A percentile compares a stretch with the other conserved stretches of the same genome.
Conservation (phyloP, 495 filamentous ascomycete genomes). For the Tuber calosporum region DNA sequence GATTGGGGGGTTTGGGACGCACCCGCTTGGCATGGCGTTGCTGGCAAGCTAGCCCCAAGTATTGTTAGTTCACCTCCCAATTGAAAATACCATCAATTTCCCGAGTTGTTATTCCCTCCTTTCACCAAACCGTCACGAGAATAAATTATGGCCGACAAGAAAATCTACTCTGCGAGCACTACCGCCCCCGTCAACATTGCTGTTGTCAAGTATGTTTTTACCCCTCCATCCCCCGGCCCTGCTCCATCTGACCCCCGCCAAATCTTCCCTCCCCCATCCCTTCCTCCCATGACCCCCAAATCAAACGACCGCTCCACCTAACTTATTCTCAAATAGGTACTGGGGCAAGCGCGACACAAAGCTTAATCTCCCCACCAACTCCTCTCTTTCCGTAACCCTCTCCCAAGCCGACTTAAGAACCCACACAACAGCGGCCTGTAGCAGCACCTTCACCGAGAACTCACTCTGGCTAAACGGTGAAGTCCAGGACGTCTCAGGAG, state of each 20-base stretch:
- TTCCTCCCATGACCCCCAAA: neutral
- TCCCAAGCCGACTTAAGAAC: conserved; percentile 90
- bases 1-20: neutral
- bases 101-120: neutral
- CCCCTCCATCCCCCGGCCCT: conserved; percentile 24
- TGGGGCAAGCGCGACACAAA: conserved; percentile 94
- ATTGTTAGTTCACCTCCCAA: neutral
- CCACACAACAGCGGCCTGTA: conserved; percentile 92
- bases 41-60: neutral
- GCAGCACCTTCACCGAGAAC: conserved; percentile 64
- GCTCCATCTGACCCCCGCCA: conserved; percentile 10
- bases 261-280: conserved; percentile 19
- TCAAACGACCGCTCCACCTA: conserved; percentile 24
- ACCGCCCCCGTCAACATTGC: conserved; percentile 98
- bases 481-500: conserved; percentile 72
- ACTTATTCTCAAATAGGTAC: conserved; percentile 55
- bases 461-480: conserved; percentile 76
- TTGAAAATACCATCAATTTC: neutral
- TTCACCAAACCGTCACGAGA: conserved; percentile 7
- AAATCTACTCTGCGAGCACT: conserved; percentile 81
- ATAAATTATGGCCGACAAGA: conserved; percentile 48
- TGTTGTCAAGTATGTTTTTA: conserved; percentile 74
- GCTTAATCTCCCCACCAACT: conserved; percentile 95
- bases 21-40: neutral
- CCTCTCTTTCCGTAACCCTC: conserved; percentile 90